A percentile compares a stretch with the other conserved stretches of the same genome.
These are phyloP conservation scores for Fraxinus greggii DNA, from an alignment of 305 asterid genomes.

Conservation along the genomic window DNA sequence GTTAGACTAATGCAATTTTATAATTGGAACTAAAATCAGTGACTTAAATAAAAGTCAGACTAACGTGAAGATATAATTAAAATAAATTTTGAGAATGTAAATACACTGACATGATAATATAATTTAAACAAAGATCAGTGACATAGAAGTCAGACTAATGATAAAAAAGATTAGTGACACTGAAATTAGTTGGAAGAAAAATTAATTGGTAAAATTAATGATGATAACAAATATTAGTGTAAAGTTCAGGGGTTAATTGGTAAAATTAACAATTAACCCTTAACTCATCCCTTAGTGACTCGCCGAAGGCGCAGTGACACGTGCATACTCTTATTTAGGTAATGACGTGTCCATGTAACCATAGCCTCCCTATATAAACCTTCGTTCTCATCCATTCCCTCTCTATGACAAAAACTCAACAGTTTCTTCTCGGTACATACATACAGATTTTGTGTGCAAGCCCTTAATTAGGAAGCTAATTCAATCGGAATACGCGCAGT, in stretches of 20 bases:
- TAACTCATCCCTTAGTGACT: neutral
- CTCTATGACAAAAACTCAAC: conserved; percentile 22
- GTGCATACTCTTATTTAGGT: conserved; percentile 37
- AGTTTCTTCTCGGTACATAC: conserved; percentile 5
- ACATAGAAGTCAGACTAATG: neutral
- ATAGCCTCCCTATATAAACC: conserved; percentile 59
- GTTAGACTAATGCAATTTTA: no score
- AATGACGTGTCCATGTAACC: conserved; percentile 56
- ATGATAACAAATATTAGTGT: neutral
- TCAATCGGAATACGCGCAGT: conserved; percentile 21
- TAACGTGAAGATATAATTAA: no score
- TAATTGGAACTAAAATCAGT: neutral
- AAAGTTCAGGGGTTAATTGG: neutral
- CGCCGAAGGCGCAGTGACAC: conserved; percentile 47
- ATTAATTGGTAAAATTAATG: neutral
- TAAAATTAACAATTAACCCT: neutral
- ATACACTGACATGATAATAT: neutral
- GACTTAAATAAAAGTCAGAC: no score
- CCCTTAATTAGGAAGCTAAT: conserved; percentile 13
- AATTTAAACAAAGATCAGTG: no score
- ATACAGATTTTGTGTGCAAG: neutral
- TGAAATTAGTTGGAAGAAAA: neutral
- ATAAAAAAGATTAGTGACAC: neutral
- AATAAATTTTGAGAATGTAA: no score
- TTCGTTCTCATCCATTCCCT: conserved; percentile 61